Evolutionary conservation across 768 basidiomycete species (phyloP).

Genomic region (Exidia glandulosa): DNA sequence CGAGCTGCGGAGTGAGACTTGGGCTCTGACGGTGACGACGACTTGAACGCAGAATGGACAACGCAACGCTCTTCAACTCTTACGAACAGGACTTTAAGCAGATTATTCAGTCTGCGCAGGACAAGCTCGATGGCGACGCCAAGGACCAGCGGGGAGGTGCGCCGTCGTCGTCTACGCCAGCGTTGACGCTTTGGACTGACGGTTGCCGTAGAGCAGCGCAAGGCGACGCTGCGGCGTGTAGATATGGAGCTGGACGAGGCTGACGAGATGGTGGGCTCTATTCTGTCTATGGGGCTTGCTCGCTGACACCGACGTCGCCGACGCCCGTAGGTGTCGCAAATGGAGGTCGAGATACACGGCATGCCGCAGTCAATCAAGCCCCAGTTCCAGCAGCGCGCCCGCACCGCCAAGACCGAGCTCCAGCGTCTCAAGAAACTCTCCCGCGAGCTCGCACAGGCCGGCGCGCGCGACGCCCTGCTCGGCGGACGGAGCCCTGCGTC

Average conservation of each 20-base stretch:
- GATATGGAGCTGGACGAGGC: constrained; percentile 98
- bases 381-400: constrained; percentile 66
- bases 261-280: constrained; percentile 74
- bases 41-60: no score
- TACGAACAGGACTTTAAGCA: constrained; percentile 90
- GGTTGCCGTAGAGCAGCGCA: constrained; percentile 60
- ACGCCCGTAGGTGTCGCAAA: constrained; percentile 87
- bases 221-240: constrained; percentile 66
- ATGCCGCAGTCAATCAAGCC: constrained; percentile 78
- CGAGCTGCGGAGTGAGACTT: no score
- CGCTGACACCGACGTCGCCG: no score
- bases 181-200: background rate
- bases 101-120: constrained; percentile 61
- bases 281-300: background rate
- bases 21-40: no score
- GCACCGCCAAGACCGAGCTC: constrained; percentile 64
- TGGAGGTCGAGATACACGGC: constrained; percentile 96
- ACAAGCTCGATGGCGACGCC: constrained; percentile 64
- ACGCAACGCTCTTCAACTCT: constrained; percentile 73
- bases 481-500: constrained; percentile 39
- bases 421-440: constrained; percentile 70
- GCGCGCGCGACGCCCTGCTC: constrained; percentile 57
- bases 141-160: constrained; percentile 60
- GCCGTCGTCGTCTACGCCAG: no score
- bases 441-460: background rate